These are phyloP conservation scores for Plasmodium gonderi DNA, from an alignment of 169 alveolate species.

Conservation along the genomic window DNA sequence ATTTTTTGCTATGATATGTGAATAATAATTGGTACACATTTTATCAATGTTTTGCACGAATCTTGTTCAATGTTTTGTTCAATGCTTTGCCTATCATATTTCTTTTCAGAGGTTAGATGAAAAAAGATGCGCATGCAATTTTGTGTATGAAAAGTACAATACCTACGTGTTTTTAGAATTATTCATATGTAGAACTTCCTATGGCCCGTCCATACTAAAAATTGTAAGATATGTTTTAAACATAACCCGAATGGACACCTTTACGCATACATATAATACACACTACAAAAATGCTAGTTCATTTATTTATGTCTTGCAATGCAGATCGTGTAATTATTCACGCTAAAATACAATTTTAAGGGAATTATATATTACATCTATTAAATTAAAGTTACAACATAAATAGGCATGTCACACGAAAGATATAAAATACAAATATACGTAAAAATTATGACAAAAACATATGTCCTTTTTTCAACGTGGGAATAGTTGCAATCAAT, in stretches of 20 bases:
- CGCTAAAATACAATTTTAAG: too few relatives aligned
- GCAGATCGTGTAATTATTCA: too few relatives aligned
- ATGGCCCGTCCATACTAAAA: too few relatives aligned
- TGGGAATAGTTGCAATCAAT: not conserved
- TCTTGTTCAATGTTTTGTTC: too few relatives aligned
- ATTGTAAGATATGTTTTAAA: too few relatives aligned
- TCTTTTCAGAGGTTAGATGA: not conserved
- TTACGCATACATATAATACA: too few relatives aligned
- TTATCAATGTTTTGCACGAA: not conserved
- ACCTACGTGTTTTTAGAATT: too few relatives aligned
- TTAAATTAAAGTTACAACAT: not conserved
- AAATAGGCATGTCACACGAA: not conserved
- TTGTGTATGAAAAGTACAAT: not conserved
- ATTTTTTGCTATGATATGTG: not conserved
- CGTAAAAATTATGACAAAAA: not conserved
- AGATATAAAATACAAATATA: not conserved
- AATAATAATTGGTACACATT: not conserved
- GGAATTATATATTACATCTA: too few relatives aligned
- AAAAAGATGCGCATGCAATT: not conserved
- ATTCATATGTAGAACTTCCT: too few relatives aligned
- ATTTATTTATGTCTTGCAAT: too few relatives aligned
- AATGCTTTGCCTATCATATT: not conserved
- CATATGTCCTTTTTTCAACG: not conserved
- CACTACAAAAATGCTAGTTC: too few relatives aligned
- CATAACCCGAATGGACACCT: too few relatives aligned